Base-by-base conservation (phyloP, 2,329 filamentous ascomycete genomes). In the Pseudogymnoascus sp. region DNA sequence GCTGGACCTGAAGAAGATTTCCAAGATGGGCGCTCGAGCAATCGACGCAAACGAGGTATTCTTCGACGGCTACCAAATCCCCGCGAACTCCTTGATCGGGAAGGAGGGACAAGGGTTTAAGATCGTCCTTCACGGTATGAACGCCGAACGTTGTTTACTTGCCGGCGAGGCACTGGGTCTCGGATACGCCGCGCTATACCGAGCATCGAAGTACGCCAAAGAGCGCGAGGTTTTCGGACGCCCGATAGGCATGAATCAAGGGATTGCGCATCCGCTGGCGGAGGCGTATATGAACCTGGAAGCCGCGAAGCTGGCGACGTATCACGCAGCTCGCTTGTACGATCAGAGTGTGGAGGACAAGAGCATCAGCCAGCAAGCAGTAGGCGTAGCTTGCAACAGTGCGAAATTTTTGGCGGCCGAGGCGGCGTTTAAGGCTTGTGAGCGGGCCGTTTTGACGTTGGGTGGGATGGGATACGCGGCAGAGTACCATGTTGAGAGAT, bases 21-120 rank as follows among this genome's bases (percentile, higher is more conserved):
- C 84, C 74, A 96, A 96, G 74, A 95, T 96, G 90, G 91, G 91
- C 7, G 89, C 90, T 0, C 79, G 89, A 11, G 89, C 90, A 0
- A 85, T 96, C 1, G 90, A 95, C 69, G 89, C 90, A 0, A 96
- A 96, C 68, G 89, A 95, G 71, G 88, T 96, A 1, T 96, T 96
- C 74, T 95, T 96, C 72, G 89, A 95, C 73, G 84, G 87, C 67
- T 96, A 93, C 73, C 73, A 75, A 3, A 84, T 95, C 12, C 84
- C 87, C 0, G 80, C 80, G 0, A 79, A 84, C 42, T 79, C 84
- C 0, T 77, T 93, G 0, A 84, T 96, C 43, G 91, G 91, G 0
- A 72, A 83, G 34, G 88, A 95, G 72, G 86, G 87, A 4, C 81
- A 89, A 63, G 91, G 91, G 0, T 96, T 96, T 79, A 88, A 87